Percentiles rank a stretch among this genome's conserved stretches.
phyloP scores from a whole-genome alignment of 495 filamentous ascomycete genomes.

The Xylaria cubensis region DNA sequence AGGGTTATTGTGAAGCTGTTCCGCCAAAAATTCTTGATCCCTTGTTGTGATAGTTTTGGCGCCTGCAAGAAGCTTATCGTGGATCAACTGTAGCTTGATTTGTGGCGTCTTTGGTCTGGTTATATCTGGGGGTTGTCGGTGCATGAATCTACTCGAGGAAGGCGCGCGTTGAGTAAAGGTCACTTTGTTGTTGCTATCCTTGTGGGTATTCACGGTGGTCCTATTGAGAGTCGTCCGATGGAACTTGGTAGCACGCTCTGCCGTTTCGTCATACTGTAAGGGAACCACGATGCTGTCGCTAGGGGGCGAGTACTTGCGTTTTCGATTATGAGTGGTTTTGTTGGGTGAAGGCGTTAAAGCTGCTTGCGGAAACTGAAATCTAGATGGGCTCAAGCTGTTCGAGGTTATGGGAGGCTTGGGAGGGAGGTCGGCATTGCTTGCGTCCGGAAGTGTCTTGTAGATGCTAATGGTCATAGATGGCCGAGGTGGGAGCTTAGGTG shows the following conservation, averaged over 20 bases:
- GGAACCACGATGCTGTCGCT: not conserved
- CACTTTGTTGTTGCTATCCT: not conserved
- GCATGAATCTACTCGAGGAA: not conserved
- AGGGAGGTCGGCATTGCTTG: constrained; percentile 15
- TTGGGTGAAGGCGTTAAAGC: not conserved
- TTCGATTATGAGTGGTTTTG: not conserved
- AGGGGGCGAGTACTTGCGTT: not conserved
- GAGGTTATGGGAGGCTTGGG: not conserved
- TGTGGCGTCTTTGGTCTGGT: not conserved
- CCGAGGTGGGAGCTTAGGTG: not conserved
- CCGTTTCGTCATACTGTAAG: not conserved
- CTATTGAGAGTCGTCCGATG: not conserved
- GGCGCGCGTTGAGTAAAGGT: not conserved
- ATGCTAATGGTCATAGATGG: not conserved
- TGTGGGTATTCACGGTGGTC: not conserved
- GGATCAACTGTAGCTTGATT: not conserved
- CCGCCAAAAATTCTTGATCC: not conserved
- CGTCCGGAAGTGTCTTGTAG: constrained; percentile 13
- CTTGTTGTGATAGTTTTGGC: not conserved
- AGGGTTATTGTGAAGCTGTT: not conserved
- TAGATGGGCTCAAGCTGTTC: not conserved
- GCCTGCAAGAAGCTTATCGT: not conserved
- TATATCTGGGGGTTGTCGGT: not conserved
- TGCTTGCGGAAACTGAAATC: not conserved
- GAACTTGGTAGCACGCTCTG: not conserved